These are phyloP conservation scores for Globisporangium acanthophoron DNA, from an alignment of 352 stramenopile species.

Conservation along the genomic window DNA sequence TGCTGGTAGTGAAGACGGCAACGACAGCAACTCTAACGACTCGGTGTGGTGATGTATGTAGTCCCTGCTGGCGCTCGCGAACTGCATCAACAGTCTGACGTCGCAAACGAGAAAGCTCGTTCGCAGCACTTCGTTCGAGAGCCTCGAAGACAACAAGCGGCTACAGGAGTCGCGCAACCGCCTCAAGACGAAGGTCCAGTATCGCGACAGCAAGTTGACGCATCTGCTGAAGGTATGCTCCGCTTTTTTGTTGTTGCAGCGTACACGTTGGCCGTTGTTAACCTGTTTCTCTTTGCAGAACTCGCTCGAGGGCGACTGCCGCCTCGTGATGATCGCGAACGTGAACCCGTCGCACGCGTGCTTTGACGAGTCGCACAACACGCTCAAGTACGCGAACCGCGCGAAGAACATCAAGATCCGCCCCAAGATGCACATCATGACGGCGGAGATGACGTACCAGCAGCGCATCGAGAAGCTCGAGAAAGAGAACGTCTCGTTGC, in stretches of 20 bases:
- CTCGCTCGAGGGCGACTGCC: constrained; percentile 86
- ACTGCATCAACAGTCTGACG: constrained; percentile 88
- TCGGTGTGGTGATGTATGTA: constrained; percentile 7
- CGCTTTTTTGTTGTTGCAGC: no score
- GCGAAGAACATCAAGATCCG: constrained; percentile 91
- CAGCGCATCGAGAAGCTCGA: constrained; percentile 55
- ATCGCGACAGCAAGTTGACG: constrained; percentile 86
- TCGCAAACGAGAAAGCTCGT: constrained; percentile 23
- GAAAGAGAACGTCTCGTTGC: constrained; percentile 40
- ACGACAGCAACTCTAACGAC: background rate
- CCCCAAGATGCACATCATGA: constrained; percentile 80
- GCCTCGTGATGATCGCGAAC: constrained; percentile 89
- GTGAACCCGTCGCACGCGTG: constrained; percentile 66
- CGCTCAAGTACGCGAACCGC: constrained; percentile 85
- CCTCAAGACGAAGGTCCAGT: constrained; percentile 53
- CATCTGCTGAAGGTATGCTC: constrained; percentile 68
- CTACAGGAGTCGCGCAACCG: constrained; percentile 21
- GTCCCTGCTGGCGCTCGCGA: constrained; percentile 76
- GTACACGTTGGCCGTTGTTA: background rate
- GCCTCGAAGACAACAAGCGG: constrained; percentile 13
- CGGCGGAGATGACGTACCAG: constrained; percentile 55
- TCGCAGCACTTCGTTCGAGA: constrained; percentile 31
- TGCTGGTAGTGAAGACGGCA: background rate
- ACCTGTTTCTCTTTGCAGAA: constrained; percentile 23
- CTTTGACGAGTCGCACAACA: constrained; percentile 90